Evolutionary conservation across 2,329 filamentous ascomycete genomes (phyloP), one percentile per base, ranked within the genome.

Genomic region (Alternaria longipes): DNA sequence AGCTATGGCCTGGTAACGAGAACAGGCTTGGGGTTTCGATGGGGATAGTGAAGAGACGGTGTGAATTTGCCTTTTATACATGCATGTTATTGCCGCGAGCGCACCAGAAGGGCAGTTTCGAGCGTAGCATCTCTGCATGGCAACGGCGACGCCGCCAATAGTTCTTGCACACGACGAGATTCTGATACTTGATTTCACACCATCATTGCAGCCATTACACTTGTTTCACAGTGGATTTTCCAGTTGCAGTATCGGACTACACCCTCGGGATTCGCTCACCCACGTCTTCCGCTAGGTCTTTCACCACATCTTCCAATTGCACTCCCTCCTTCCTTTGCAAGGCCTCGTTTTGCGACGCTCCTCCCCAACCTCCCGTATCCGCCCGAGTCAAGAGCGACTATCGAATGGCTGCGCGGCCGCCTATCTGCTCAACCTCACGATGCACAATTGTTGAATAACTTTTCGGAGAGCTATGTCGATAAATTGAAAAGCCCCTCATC

Each of bases 391-490:
- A 56, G 8, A 20, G 22, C 14, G 14, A 45, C 45, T 47, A 56
- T 56, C 52, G 56, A 60, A 45, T 56, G 26, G 60, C 41, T 51
- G n/a, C 30, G 28, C 36, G 41, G 52, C 41, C 41, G 32, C 40
- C 54, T 34, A 40, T 62, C 41, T 60, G 30, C 18, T 54, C 44
- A 42, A 54, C 36, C 60, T 58, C 64, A 68, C 61, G 61, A 69
- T 72, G 69, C 70, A 73, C 68, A 72, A 71, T 62, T 74, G 74
- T 72, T 74, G 73, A 65, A 60, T 62, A 63, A 64, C 45, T 65
- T 62, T 60, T 57, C 36, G 50, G 20, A 62, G 42, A 70, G 69
- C 69, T 70, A 70, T 67, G 67, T 56, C 66, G 63, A 60, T 62
- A 63, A 65, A 54, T 54, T 40, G 41, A 40, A 62, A 62, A 68